Evolutionary conservation across 2,329 filamentous ascomycete species (phyloP).

Genomic region (Penicillium fuscoglaucum): DNA sequence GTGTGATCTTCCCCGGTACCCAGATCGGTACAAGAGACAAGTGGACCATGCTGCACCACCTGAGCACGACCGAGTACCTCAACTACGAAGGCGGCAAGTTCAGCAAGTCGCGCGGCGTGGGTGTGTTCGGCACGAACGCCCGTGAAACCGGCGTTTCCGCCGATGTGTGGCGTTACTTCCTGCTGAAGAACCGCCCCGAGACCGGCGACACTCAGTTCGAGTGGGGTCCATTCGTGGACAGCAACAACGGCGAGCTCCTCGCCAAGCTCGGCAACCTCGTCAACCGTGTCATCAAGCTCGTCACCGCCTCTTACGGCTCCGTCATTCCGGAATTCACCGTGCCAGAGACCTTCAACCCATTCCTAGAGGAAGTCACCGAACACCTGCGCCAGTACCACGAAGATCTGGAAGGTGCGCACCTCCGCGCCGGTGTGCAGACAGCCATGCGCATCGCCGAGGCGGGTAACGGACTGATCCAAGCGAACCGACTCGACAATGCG

Average conservation of each 20-base stretch:
- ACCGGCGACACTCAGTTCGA: constrained; percentile 85
- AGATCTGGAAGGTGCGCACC: constrained; percentile 61
- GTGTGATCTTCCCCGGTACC: constrained; percentile 85
- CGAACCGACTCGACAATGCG: constrained; percentile 62
- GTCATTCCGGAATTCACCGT: constrained; percentile 42
- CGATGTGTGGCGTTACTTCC: constrained; percentile 92
- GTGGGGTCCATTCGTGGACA: constrained; percentile 78
- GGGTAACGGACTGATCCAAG: constrained; percentile 61
- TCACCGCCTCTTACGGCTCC: constrained; percentile 67
- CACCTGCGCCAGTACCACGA: constrained; percentile 57
- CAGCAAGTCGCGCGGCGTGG: constrained; percentile 84
- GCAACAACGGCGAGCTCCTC: constrained; percentile 87
- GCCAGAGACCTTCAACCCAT: constrained; percentile 43
- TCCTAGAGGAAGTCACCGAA: constrained; percentile 51
- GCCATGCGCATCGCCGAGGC: constrained; percentile 59
- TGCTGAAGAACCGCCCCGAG: constrained; percentile 82
- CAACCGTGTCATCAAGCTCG: constrained; percentile 72
- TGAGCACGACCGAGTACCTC: constrained; percentile 86
- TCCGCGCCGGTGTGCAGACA: constrained; percentile 56
- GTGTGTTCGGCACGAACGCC: constrained; percentile 88
- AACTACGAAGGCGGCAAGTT: constrained; percentile 92
- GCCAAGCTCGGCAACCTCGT: constrained; percentile 72
- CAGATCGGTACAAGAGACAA: constrained; percentile 80
- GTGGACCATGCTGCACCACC: constrained; percentile 86
- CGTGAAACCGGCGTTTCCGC: constrained; percentile 80